phyloP scores from a whole-genome alignment of 306 rosid genomes.

The Corylus americana region DNA sequence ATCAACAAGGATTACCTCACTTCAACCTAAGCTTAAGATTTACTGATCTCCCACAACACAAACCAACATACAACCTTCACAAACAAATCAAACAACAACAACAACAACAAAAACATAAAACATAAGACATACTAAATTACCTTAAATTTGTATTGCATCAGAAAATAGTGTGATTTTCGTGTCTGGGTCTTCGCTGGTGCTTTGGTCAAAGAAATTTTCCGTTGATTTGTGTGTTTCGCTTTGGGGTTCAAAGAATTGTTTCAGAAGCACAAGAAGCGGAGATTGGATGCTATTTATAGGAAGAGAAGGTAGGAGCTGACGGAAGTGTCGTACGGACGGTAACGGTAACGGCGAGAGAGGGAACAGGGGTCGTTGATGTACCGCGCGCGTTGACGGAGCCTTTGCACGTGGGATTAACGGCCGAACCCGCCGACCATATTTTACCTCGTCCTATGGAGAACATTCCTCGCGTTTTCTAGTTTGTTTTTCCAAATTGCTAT shows the following conservation, averaged over 20 bases:
- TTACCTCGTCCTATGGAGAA: constrained; percentile 10
- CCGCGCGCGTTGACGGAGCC: constrained; percentile 7
- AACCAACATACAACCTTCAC: background rate
- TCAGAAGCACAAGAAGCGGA: background rate
- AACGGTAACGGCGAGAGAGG: constrained; percentile 22
- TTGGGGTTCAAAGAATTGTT: background rate
- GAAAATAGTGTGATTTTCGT: background rate
- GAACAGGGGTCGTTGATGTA: background rate
- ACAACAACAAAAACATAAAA: background rate
- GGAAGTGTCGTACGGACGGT: constrained; percentile 6
- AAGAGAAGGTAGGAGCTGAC: background rate
- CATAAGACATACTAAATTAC: background rate
- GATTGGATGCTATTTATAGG: constrained; percentile 34
- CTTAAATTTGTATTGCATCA: background rate
- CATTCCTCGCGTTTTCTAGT: constrained; percentile 36
- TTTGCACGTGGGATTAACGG: constrained; percentile 24
- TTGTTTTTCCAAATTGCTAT: too few species aligned
- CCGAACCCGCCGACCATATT: constrained; percentile 46
- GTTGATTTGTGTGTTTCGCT: background rate
- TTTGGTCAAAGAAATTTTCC: background rate
- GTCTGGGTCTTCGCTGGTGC: background rate
- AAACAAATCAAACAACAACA: background rate
- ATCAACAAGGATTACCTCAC: background rate
- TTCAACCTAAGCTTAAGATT: background rate
- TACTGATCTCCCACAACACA: constrained; percentile 8